Conservation (phyloP, 768 basidiomycete genomes). For the Lepiota venenata region DNA sequence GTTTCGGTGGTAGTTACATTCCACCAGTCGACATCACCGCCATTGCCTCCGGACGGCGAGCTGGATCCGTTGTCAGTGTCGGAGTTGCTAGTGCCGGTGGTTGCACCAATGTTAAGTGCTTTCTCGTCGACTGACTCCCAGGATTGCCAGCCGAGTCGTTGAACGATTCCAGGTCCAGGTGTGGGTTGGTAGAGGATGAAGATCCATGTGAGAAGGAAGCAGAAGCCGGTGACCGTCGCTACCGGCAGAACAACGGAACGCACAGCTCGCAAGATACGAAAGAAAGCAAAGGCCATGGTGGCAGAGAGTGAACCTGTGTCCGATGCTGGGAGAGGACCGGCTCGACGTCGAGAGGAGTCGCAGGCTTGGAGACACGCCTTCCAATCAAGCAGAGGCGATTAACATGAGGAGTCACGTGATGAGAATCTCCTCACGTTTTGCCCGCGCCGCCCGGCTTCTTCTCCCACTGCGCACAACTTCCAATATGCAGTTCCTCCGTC, state of each 20-base stretch:
- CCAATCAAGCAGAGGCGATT: slow-evolving; percentile 3
- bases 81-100: slow-evolving; percentile 8
- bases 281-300: slow-evolving; percentile 37
- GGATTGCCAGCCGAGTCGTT: slow-evolving; percentile 85
- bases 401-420: slow-evolving; percentile 1
- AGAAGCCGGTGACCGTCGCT: slow-evolving; percentile 61
- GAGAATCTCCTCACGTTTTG: background rate
- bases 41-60: background rate
- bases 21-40: slow-evolving; percentile 62
- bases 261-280: slow-evolving; percentile 46
- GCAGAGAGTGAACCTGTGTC: slow-evolving; percentile 19
- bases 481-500: slow-evolving; percentile 32
- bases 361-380: slow-evolving; percentile 1
- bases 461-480: too few species aligned
- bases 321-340: slow-evolving; percentile 14
- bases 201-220: slow-evolving; percentile 67
- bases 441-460: background rate
- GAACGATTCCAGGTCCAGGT: slow-evolving; percentile 63
- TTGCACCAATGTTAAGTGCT: background rate
- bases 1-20: slow-evolving; percentile 45
- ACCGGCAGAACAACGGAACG: slow-evolving; percentile 57
- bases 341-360: background rate
- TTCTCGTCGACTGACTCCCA: slow-evolving; percentile 60
- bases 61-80: slow-evolving; percentile 12
- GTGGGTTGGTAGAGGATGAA: slow-evolving; percentile 82